phyloP scores from a whole-genome alignment of 768 basidiomycete genomes.

The Amanita inopinata region DNA sequence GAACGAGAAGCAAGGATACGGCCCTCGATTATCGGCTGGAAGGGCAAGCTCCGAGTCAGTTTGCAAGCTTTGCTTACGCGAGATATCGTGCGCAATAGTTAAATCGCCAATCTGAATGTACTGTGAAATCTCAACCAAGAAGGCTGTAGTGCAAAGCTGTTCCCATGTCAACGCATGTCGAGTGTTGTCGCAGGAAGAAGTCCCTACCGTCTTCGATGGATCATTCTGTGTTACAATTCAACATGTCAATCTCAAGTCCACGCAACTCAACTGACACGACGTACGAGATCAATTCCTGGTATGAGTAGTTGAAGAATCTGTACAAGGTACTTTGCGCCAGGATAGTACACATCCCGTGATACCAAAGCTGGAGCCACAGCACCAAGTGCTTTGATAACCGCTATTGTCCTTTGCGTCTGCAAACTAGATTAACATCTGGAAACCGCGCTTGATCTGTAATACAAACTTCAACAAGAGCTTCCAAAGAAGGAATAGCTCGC shows the following conservation, averaged over 20 bases:
- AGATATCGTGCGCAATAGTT: slow-evolving; percentile 19
- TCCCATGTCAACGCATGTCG: slow-evolving; percentile 7
- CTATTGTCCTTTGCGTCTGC: slow-evolving; percentile 76
- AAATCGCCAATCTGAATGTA: slow-evolving; percentile 68
- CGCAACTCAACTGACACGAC: slow-evolving; percentile 14
- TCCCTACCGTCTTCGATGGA: slow-evolving; percentile 61
- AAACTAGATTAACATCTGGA: slow-evolving; percentile 6
- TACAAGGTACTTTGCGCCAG: slow-evolving; percentile 74
- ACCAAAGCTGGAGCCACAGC: slow-evolving; percentile 74
- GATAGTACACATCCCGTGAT: slow-evolving; percentile 70
- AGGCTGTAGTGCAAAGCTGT: slow-evolving; percentile 65
- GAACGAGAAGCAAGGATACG: slow-evolving; percentile 29
- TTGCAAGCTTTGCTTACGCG: neutral
- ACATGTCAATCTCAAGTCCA: neutral
- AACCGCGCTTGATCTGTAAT: neutral
- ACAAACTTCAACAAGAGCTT: slow-evolving; percentile 74
- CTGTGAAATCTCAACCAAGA: slow-evolving; percentile 66
- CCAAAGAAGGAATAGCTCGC: slow-evolving; percentile 77
- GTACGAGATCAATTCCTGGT: slow-evolving; percentile 79
- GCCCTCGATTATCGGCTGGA: slow-evolving; percentile 16
- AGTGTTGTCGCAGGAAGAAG: neutral
- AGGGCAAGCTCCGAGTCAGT: slow-evolving; percentile 26
- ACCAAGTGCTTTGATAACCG: slow-evolving; percentile 78
- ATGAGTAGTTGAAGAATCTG: slow-evolving; percentile 73
- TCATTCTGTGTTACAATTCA: slow-evolving; percentile 43